Evolutionary conservation across 495 filamentous ascomycete genomes (phyloP).

Genomic region (Thermothielavioides terrestris): DNA sequence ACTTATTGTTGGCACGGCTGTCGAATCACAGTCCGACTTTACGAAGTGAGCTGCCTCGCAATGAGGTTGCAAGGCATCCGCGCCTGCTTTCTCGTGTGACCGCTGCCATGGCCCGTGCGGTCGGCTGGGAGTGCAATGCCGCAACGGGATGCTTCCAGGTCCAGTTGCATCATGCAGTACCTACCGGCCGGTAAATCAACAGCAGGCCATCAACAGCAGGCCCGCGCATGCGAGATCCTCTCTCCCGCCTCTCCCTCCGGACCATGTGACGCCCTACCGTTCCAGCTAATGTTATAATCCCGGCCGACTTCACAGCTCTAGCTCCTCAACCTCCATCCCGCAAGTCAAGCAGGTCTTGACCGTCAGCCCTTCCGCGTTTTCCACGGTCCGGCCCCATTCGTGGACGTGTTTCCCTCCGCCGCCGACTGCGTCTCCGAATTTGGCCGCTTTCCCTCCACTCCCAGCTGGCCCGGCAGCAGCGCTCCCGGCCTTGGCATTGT

Average conservation of each 20-base stretch:
- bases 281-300: too few species aligned
- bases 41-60: too few species aligned
- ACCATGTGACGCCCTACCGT: too few species aligned
- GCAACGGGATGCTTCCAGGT: too few species aligned
- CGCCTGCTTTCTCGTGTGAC: neutral
- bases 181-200: too few species aligned
- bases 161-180: too few species aligned
- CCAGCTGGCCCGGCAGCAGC: slow-evolving; percentile 9
- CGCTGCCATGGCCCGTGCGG: too few species aligned
- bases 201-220: too few species aligned
- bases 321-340: slow-evolving; percentile 94
- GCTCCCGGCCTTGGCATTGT: slow-evolving; percentile 34
- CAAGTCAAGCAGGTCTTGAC: slow-evolving; percentile 83
- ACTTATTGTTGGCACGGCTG: slow-evolving; percentile 2
- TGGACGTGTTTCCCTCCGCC: slow-evolving; percentile 71
- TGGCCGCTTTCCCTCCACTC: slow-evolving; percentile 42
- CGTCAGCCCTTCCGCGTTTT: slow-evolving; percentile 70
- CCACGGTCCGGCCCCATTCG: slow-evolving; percentile 77
- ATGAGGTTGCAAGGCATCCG: slow-evolving; percentile 26
- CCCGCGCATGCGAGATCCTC: too few species aligned
- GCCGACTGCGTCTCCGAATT: slow-evolving; percentile 70
- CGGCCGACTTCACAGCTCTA: slow-evolving; percentile 61
- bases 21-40: slow-evolving; percentile 13
- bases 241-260: too few species aligned
- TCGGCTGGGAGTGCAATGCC: too few species aligned